Percentiles rank a stretch among this genome's conserved stretches.
phyloP scores from a whole-genome alignment of 1,139 yeast genomes.

The Pichia sp. region DNA sequence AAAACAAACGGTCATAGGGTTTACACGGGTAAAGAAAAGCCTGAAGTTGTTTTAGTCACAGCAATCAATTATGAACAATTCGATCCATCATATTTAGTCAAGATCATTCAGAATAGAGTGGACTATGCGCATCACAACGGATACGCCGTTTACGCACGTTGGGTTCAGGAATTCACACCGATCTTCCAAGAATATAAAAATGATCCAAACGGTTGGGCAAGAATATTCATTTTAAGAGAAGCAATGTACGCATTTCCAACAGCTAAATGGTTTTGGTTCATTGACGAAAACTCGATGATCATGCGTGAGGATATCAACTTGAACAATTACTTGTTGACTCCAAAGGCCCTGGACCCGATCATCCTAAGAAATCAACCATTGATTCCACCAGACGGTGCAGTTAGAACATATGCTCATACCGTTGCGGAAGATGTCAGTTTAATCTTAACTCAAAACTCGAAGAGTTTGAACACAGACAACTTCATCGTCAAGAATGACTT shows the following conservation, averaged over 20 bases:
- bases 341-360: conserved; percentile 54
- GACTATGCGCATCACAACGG: conserved; percentile 74
- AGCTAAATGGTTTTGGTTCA: conserved; percentile 81
- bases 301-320: conserved; percentile 63
- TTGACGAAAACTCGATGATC: conserved; percentile 72
- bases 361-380: conserved; percentile 68
- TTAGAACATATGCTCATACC: conserved; percentile 67
- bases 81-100: conserved; percentile 56
- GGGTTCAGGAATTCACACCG: conserved; percentile 80
- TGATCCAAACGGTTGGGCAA: conserved; percentile 54
- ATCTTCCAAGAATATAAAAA: conserved; percentile 43
- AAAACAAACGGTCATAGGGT: conserved; percentile 65
- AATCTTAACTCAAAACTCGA: conserved; percentile 63
- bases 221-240: conserved; percentile 60
- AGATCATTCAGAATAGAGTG: conserved; percentile 74
- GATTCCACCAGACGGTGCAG: conserved; percentile 63
- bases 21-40: conserved; percentile 46
- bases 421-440: conserved; percentile 53
- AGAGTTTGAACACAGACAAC: conserved; percentile 62
- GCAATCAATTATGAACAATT: conserved; percentile 74
- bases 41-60: conserved; percentile 77
- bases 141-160: conserved; percentile 78
- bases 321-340: conserved; percentile 53
- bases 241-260: conserved; percentile 88
- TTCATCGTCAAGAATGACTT: conserved; percentile 67